phyloP scores from a whole-genome alignment of 2,329 filamentous ascomycete species.

The Trichocomaceae sp. region DNA sequence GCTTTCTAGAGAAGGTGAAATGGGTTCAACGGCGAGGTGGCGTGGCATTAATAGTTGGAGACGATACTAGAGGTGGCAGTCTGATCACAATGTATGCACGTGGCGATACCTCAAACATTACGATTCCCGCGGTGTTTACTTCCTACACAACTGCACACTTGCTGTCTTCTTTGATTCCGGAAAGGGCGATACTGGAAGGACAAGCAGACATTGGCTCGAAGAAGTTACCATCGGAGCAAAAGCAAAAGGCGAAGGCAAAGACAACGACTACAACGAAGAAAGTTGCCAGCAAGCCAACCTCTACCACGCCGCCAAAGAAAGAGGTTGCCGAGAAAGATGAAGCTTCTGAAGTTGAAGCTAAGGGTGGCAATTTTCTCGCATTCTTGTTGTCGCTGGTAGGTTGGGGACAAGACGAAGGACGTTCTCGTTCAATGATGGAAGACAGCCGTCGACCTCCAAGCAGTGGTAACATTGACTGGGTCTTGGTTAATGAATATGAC shows the following conservation, averaged over 20 bases:
- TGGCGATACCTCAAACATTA: constrained; percentile 89
- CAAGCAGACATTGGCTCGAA: constrained; percentile 39
- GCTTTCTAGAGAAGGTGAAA: constrained; percentile 93
- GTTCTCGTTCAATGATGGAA: constrained; percentile 24
- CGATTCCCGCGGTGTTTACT: constrained; percentile 90
- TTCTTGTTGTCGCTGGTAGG: constrained; percentile 42
- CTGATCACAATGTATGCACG: constrained; percentile 98
- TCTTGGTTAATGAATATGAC: constrained; percentile 60
- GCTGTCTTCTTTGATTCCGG: constrained; percentile 75
- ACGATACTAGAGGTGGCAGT: constrained; percentile 80
- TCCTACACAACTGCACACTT: constrained; percentile 91
- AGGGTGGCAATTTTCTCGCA: constrained; percentile 33
- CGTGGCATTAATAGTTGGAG: constrained; percentile 84
- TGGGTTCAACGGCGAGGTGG: constrained; percentile 92
- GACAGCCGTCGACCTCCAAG: constrained; percentile 61
- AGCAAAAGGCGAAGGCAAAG: constrained; percentile 14
- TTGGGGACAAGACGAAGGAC: constrained; percentile 26
- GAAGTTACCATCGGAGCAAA: constrained; percentile 25
- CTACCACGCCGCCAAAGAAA: not conserved
- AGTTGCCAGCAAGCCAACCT: not conserved
- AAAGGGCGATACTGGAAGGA: constrained; percentile 1
- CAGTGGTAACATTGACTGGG: constrained; percentile 69
- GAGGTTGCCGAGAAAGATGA: not conserved
- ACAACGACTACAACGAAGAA: constrained; percentile 19
- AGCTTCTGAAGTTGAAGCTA: constrained; percentile 14